Evolutionary conservation across 768 basidiomycete species (phyloP), one percentile per base, ranked within the genome.

Genomic region (Lactarius indigo): DNA sequence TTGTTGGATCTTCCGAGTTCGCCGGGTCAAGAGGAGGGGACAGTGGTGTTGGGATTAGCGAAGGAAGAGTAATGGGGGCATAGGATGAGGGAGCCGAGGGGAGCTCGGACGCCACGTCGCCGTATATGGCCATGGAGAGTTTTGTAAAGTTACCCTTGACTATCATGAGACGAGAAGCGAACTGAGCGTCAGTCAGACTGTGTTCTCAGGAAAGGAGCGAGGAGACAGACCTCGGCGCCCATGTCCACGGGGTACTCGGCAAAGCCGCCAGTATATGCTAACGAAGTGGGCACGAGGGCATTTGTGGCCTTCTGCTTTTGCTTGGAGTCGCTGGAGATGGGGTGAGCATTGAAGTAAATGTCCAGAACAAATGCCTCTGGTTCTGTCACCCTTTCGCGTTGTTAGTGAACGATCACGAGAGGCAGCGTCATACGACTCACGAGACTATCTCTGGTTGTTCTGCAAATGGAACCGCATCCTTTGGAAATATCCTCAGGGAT

Each of bases 131-230:
- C 71, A 90, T 77, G 15, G 90, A 90, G 23, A 90, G 77, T 65
- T 78, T 79, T 58, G 84, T 77, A 74, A 91, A 92, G 41, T 83
- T 79, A n/a, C 91, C 92, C 72, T 87, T 88, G 68, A 94, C 81
- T 64, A 93, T 89, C 83, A 94, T 87, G 35, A 93, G 79, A 54
- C 91, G 87, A 26, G 91, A 91, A 4, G 87, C 84, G 74, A 84
- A 86, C 88, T 91, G 26, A 20, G 63, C 35, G 39, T 30, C 35
- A 52, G 60, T 54, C 57, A 70, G 52, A 72, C 63, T 63, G 18
- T 23, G 10, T n/a, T 33, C 5, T 20, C 7, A 39, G 23, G 31
- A 10, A 57, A 58, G 47, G 15, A 17, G n/a, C 10, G 26, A 4
- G 17, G 15, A 23, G 10, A 78, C 84, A 63, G 71, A 86, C 92